phyloP scores from a whole-genome alignment of 257 asterid species.

The Avicennia marina region DNA sequence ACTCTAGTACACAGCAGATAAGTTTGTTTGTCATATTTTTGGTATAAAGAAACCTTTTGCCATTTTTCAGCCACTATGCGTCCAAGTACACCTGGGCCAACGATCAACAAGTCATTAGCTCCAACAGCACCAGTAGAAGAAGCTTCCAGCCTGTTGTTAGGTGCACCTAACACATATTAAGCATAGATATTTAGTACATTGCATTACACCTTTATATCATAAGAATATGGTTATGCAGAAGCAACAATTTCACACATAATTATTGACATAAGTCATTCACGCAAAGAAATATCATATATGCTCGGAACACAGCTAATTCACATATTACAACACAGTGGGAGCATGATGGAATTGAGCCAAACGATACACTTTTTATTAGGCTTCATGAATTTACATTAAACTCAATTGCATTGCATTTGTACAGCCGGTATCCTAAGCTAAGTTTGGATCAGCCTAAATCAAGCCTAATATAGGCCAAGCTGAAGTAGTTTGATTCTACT shows the following conservation, averaged over 20 bases:
- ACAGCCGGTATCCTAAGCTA: too few species aligned
- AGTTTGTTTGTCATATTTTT: background rate
- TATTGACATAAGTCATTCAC: background rate
- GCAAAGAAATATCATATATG: background rate
- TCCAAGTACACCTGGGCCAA: slow-evolving; percentile 97
- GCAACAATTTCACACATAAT: background rate
- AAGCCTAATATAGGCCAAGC: too few species aligned
- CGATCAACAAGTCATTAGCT: slow-evolving; percentile 70
- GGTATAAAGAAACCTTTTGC: slow-evolving; percentile 55
- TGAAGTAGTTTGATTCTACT: too few species aligned
- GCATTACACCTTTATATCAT: background rate
- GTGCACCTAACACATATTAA: slow-evolving; percentile 38
- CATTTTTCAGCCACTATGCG: slow-evolving; percentile 88
- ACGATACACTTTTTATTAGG: background rate
- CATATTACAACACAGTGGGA: background rate
- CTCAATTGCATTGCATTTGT: too few species aligned
- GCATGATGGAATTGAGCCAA: slow-evolving; percentile 7
- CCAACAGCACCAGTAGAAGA: slow-evolving; percentile 48
- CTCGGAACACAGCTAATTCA: background rate
- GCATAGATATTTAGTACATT: background rate
- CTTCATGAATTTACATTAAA: background rate
- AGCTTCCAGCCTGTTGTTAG: slow-evolving; percentile 42
- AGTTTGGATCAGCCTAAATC: too few species aligned
- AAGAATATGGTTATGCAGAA: background rate
- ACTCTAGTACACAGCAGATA: slow-evolving; percentile 11